Evolutionary conservation across 1,284 basidiomycete species (phyloP).

Genomic region (Spongiforma sp.): DNA sequence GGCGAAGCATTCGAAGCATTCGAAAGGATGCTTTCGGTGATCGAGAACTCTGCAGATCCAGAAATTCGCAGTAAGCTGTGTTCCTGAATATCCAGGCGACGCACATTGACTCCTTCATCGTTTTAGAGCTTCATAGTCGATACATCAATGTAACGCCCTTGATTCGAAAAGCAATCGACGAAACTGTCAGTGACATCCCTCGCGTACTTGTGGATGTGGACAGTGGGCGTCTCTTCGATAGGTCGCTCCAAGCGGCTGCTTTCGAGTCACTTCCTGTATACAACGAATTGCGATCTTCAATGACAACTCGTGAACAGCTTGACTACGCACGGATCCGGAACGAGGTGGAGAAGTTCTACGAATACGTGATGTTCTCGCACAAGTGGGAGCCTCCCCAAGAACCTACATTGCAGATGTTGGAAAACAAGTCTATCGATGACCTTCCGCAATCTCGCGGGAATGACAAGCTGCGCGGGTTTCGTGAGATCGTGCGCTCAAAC

Average conservation of each 20-base stretch:
- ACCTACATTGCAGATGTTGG: too few species aligned
- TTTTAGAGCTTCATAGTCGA: background rate
- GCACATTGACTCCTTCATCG: background rate
- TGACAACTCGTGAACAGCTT: background rate
- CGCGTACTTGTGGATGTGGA: background rate
- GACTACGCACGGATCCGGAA: background rate
- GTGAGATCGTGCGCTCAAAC: too few species aligned
- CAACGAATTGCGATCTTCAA: background rate
- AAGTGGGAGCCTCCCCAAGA: background rate
- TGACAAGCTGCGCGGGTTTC: too few species aligned
- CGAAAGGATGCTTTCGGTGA: background rate
- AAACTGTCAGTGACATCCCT: background rate
- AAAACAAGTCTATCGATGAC: too few species aligned
- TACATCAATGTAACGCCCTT: background rate
- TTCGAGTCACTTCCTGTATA: background rate
- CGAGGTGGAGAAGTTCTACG: background rate
- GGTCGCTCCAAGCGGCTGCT: background rate
- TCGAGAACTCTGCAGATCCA: background rate
- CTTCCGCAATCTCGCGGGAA: too few species aligned
- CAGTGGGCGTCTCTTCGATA: background rate
- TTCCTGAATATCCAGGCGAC: background rate
- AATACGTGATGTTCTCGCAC: background rate
- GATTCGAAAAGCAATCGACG: background rate
- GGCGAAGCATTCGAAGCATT: background rate
- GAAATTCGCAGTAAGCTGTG: background rate